Evolutionary conservation across 805 yeast genomes (phyloP), one percentile per base, ranked within the genome.

Genomic region (Pichia kluyveri): DNA sequence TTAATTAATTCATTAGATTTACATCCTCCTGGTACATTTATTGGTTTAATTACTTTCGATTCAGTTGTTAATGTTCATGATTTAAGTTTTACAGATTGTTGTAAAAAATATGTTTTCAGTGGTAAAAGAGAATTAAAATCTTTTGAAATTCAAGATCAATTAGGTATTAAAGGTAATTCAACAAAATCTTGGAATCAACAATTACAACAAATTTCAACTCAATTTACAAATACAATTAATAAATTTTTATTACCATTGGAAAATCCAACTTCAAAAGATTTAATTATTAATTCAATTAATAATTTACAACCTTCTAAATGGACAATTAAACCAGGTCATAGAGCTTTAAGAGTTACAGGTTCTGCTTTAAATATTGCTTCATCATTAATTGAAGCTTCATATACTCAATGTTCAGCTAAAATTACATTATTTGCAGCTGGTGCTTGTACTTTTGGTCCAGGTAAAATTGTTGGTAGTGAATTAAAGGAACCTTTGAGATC

Each of bases 401-500:
- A 80, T 69, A 82, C 89, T 45, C 89, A 86, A 49, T 79, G 82
- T 56, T 96, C 97, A 44, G 89, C 95, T 15, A 81, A 97, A 64
- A 75, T 93, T 57, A 82, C 88, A 72, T 72, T 93, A 51, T 93
- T 93, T 61, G 81, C 96, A 39, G 95, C 91, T 46, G 99, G 99
- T 53, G 95, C 96, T 43, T 83, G 96, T 64, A 93, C 99, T 42
- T 81, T 85, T 61, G 85, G 84, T 42, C 98, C 99, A 12, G 99
- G 99, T 58, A 71, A 86, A 63, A 88, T 93, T 56, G 99, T 93
- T 30, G 87, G 91, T 41, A 80, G 83, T 26, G 93, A 89, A 65
- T 76, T 93, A 64, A 86, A 86, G 63, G 99, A 93, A 68, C 96
- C 99, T 43, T 85, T 93, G 58, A 81, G 99, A 72, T 93, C 99